Percentiles rank a stretch among this genome's conserved stretches.
Conservation (phyloP, 192 early-diverging fungal species). For the Backusella psychrophila region DNA sequence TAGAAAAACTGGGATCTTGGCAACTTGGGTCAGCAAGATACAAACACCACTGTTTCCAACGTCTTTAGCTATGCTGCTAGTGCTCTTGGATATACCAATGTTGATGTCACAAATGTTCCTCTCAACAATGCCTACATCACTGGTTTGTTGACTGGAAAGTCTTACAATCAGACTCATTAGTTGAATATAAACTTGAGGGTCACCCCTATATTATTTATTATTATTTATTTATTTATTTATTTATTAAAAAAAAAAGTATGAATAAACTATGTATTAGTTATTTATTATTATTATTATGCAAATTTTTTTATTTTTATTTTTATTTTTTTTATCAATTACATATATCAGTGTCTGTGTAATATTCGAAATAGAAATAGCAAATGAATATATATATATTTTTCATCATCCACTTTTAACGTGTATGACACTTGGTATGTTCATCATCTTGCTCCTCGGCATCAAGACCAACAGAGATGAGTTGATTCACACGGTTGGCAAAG, state of each 20-base stretch:
- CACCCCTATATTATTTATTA: neutral
- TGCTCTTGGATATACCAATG: constrained; percentile 34
- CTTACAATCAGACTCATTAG: neutral
- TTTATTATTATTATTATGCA: neutral
- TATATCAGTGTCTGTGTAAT: no score
- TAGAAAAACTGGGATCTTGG: constrained; percentile 64
- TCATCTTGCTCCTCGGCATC: constrained; percentile 77
- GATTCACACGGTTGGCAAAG: constrained; percentile 94
- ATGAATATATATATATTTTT: no score
- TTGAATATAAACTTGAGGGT: neutral
- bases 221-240: neutral
- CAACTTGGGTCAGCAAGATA: constrained; percentile 55
- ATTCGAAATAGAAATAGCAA: no score
- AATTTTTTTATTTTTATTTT: neutral
- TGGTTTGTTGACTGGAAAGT: constrained; percentile 35
- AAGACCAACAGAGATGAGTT: constrained; percentile 98
- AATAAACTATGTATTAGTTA: neutral
- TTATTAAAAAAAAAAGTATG: neutral
- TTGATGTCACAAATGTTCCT: constrained; percentile 28
- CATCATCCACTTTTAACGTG: no score
- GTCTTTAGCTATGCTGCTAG: constrained; percentile 42
- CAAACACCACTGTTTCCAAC: constrained; percentile 42
- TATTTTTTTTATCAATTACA: no score
- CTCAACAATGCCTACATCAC: constrained; percentile 32
- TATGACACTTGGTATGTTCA: no score